Base-by-base conservation (phyloP, 2,329 filamentous ascomycete species). In the Penicillium vulpinum region DNA sequence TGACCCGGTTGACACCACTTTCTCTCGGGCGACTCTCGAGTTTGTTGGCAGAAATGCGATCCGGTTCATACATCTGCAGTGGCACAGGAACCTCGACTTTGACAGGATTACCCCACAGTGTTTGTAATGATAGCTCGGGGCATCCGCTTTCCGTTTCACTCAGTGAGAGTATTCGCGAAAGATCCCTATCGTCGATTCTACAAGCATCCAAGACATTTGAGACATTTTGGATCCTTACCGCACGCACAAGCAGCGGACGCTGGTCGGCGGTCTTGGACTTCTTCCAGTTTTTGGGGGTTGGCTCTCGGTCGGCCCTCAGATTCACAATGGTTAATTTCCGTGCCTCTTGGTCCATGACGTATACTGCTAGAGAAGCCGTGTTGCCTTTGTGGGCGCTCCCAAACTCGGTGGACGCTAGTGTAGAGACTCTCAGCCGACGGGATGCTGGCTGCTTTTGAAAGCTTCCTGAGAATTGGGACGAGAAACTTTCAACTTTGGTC, bases 191-290 rank as follows among this genome's bases (percentile, higher is more conserved):
- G 5, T 81, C 78, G 41, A 92, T 73, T 65, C 86, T 89, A 72
- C 88, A 90, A 7, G 88, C 89, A 73, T 92, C 89, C 26, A 87
- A 81, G 16, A 92, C 85, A 60, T 85, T 86, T 54, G 88, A 81
- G 9, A 85, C 85, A 65, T 86, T 83, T 51, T 83, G 80, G 31
- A 86, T 74, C 28, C 75, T 75, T 18, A 77, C 75, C 26, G 75
- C 75, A 41, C 75, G 71, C 6, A 74, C 61, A 3, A 73, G 63
- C 13, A 71, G 47, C 13, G 65, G 60, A 51, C 62, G 70, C 59
- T 54, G 69, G 43, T 65, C 65, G 26, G 62, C 55, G 53, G 18
- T 60, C 49, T 68, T 70, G 9, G 62, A 24, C 49, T 68, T 71
- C 16, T 57, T 63, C 45, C 70, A 67, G 45, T 62, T 69, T 43